Percentiles rank a stretch among this genome's conserved stretches.
Evolutionary conservation across 139 green algal species (phyloP).

Genomic region (Coelastrella sp.): DNA sequence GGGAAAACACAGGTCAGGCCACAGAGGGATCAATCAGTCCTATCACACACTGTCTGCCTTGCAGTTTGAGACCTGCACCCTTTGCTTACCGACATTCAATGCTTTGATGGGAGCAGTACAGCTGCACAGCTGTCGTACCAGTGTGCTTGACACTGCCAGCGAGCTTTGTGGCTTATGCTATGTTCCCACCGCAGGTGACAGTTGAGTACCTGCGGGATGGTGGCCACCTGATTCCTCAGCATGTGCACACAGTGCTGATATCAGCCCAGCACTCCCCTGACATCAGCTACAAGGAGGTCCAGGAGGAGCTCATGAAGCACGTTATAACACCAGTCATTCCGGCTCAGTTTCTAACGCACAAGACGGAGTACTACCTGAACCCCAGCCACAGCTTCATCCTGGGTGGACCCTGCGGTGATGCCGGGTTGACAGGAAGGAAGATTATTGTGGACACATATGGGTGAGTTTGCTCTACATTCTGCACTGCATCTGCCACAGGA

Average conservation of each 20-base stretch:
- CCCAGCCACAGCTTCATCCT: slow-evolving; percentile 94
- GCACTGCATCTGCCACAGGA: too few relatives aligned
- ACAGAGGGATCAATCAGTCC: neutral
- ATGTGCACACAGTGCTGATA: slow-evolving; percentile 99
- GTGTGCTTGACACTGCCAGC: too few relatives aligned
- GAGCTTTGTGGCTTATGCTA: too few relatives aligned
- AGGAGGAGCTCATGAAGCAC: slow-evolving; percentile 90
- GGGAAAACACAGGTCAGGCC: slow-evolving; percentile 97
- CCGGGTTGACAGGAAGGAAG: slow-evolving; percentile 97
- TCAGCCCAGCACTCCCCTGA: slow-evolving; percentile 94
- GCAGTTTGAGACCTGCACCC: neutral
- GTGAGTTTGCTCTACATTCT: neutral
- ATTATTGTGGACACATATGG: slow-evolving; percentile 99
- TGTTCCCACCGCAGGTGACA: slow-evolving; percentile 76
- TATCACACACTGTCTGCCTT: neutral
- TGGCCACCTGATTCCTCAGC: slow-evolving; percentile 90
- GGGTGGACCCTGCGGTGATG: slow-evolving; percentile 96
- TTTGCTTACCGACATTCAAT: neutral
- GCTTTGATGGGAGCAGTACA: too few relatives aligned
- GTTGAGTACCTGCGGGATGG: slow-evolving; percentile 97
- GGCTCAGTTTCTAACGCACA: slow-evolving; percentile 96
- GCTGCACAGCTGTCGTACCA: too few relatives aligned
- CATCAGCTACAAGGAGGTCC: slow-evolving; percentile 97
- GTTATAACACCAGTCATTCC: slow-evolving; percentile 98
- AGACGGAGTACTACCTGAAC: slow-evolving; percentile 99